These are phyloP conservation scores for Zygoascus flipseniorum DNA, from an alignment of 805 yeast species.

Conservation along the genomic window DNA sequence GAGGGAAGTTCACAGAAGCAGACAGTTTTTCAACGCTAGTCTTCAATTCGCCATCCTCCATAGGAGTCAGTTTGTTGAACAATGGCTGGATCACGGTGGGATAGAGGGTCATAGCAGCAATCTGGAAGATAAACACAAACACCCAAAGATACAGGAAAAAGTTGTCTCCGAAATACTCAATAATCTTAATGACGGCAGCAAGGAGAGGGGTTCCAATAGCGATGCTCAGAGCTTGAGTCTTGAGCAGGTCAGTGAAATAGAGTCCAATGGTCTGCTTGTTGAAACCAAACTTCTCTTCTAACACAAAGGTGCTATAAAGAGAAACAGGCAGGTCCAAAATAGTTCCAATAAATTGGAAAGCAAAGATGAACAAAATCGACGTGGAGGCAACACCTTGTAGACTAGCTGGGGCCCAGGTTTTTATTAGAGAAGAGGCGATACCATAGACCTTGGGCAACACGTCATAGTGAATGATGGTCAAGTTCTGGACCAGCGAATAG, in stretches of 20 bases:
- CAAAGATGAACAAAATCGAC: conserved; percentile 55
- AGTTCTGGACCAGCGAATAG: conserved; percentile 46
- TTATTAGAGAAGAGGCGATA: conserved; percentile 33
- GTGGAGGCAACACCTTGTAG: conserved; percentile 54
- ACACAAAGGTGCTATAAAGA: conserved; percentile 72
- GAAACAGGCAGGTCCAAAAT: conserved; percentile 57
- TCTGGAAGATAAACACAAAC: conserved; percentile 61
- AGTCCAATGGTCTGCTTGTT: conserved; percentile 70
- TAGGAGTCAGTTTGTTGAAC: conserved; percentile 84
- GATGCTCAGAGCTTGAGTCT: conserved; percentile 44
- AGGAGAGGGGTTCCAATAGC: conserved; percentile 65
- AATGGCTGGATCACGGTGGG: conserved; percentile 88
- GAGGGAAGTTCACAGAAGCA: conserved; percentile 67
- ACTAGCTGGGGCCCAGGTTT: conserved; percentile 28
- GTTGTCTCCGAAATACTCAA: conserved; percentile 68
- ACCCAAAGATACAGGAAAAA: conserved; percentile 76
- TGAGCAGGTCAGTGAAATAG: conserved; percentile 68
- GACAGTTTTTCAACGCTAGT: conserved; percentile 76
- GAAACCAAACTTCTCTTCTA: conserved; percentile 90
- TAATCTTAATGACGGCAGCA: conserved; percentile 69
- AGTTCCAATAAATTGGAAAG: conserved; percentile 42
- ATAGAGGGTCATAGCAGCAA: conserved; percentile 62
- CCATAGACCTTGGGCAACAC: conserved; percentile 58
- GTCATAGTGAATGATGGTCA: conserved; percentile 51
- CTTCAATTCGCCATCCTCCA: conserved; percentile 84